These are phyloP conservation scores for Myxozyma sirexii DNA, from an alignment of 805 yeast species.

Conservation along the genomic window DNA sequence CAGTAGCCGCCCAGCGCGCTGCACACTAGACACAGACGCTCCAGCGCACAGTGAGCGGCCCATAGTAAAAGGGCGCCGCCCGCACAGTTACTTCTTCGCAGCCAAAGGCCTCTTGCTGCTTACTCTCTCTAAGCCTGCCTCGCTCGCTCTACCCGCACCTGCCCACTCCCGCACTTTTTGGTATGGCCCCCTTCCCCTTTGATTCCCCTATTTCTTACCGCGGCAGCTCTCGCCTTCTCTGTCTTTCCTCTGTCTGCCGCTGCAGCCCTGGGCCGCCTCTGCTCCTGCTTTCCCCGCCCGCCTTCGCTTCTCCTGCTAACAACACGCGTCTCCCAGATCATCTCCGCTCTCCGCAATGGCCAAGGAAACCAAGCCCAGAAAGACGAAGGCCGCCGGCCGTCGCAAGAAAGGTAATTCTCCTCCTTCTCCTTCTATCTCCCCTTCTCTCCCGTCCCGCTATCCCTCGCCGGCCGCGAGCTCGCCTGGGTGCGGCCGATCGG, in stretches of 20 bases:
- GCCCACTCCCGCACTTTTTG: not conserved
- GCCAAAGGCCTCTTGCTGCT: not conserved
- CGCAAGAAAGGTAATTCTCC: constrained; percentile 35
- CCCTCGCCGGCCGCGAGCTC: not conserved
- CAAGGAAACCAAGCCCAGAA: constrained; percentile 33
- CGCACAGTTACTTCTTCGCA: constrained; percentile 23
- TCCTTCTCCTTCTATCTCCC: not conserved
- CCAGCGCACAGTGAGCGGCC: not conserved
- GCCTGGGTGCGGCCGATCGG: not conserved
- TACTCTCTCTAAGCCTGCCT: constrained; percentile 1
- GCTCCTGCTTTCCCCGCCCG: not conserved
- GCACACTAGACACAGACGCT: constrained; percentile 1
- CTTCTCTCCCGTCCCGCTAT: not conserved
- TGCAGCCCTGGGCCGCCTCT: too few species aligned
- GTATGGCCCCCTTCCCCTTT: not conserved
- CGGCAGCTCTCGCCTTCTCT: not conserved
- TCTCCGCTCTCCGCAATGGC: constrained; percentile 25
- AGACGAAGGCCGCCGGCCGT: constrained; percentile 34
- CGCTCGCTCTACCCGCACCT: constrained; percentile 4
- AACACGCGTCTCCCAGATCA: constrained; percentile 14
- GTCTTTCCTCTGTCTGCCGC: not conserved
- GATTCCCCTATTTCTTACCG: not conserved
- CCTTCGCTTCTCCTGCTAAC: constrained; percentile 2
- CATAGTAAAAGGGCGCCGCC: constrained; percentile 22
- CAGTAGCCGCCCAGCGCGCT: not conserved